phyloP scores from a whole-genome alignment of 805 yeast genomes.

The Lachancea waltii region DNA sequence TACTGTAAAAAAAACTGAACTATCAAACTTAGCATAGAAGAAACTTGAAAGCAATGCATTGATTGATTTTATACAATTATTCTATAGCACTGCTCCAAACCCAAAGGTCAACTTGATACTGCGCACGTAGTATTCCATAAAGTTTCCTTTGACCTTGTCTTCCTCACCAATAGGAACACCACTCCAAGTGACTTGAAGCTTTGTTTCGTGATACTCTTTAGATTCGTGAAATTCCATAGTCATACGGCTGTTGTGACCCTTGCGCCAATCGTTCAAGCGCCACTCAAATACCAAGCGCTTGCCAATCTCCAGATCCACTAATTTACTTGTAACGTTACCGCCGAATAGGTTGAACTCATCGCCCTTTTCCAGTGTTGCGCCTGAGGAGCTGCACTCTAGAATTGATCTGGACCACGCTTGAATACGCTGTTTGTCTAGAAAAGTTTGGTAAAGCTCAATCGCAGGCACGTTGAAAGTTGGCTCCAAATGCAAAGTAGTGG shows the following conservation, averaged over 20 bases:
- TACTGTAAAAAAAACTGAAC: background rate
- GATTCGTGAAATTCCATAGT: constrained; percentile 50
- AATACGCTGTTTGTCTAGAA: constrained; percentile 69
- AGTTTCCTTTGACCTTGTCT: constrained; percentile 75
- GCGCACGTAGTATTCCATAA: constrained; percentile 82
- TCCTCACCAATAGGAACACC: constrained; percentile 97
- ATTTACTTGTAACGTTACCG: constrained; percentile 74
- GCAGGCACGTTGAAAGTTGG: constrained; percentile 84
- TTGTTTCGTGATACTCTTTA: constrained; percentile 81
- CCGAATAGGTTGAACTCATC: constrained; percentile 70
- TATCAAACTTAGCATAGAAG: background rate
- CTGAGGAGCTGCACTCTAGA: constrained; percentile 37
- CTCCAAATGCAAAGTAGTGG: constrained; percentile 69
- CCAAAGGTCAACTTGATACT: constrained; percentile 91
- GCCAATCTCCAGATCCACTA: constrained; percentile 52
- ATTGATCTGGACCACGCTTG: constrained; percentile 87
- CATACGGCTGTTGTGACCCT: constrained; percentile 71
- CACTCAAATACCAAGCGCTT: constrained; percentile 65
- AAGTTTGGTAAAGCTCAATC: constrained; percentile 72
- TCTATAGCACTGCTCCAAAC: constrained; percentile 78
- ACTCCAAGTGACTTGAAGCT: constrained; percentile 65
- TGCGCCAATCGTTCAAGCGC: constrained; percentile 87
- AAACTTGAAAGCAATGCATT: background rate
- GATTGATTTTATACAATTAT: background rate
- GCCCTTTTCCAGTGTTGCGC: constrained; percentile 43